Base-by-base conservation (phyloP, 2,329 filamentous ascomycete species). In the Anthostomella pinea region DNA sequence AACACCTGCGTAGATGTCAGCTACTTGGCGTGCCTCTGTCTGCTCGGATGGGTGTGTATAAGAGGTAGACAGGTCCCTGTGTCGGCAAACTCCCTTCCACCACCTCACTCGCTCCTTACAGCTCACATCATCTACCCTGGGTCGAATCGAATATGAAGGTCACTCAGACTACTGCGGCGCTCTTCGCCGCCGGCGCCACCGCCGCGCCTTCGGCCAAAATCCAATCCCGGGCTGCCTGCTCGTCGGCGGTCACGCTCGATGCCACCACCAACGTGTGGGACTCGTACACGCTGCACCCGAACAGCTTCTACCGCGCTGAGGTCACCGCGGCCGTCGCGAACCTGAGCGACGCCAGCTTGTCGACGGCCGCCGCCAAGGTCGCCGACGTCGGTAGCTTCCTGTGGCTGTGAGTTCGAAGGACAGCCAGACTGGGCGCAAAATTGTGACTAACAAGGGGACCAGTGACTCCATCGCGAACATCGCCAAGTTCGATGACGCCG, bases 351-450 rank as follows among this genome's bases (percentile, higher is more conserved):
- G 31, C 81, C 7, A 74, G 74, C 8, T 62, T 87, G 52, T 73
- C 73, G 20, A 66, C 72, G 7, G 68, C 67, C 41, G 72, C 74
- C 4, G 67, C 68, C 20, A 68, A 68, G 46, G 72, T 75, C 23
- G 74, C 70, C 41, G 66, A 74, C 41, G 70, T 77, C 8, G 71
- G 73, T 35, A 70, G 68, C 33, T 77, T 75, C 62, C 67, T 72
- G 54, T 76, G 70, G 72, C 65, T 72, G 67, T 73, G 52, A 60
- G 65, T 59, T 20, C 32, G 19, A 13, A 33, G 17, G 8, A 14
- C 19, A 19, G 22, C 14, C 8, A 23, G 11, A 10, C 11, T 36
- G 3, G 9, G 19, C 11, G 11, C 33, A 9, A 18, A 18, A 20
- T 4, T 5, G 20, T 24, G 13, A 17, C 41, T 53, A 17, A 52